Evolutionary conservation across 306 rosid species (phyloP), one percentile per base, ranked within the genome.

Genomic region (Hylodesmum podocarpum): DNA sequence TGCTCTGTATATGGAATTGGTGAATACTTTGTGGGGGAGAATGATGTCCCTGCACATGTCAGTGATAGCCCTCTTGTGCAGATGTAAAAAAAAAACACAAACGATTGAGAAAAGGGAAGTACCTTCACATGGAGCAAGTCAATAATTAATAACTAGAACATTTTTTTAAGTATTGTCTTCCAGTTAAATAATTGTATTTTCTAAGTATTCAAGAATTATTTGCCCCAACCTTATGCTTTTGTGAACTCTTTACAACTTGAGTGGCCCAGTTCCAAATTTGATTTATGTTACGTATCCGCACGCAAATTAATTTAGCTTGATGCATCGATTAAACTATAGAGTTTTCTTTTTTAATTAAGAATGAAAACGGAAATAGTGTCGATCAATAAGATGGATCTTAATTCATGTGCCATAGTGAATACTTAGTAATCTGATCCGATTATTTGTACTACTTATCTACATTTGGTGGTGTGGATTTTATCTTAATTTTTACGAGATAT

Each of bases 11-110:
- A 16, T 24, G 22, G 55, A 29, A 74, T 69, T 50, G 58, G 73
- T 72, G 74, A 78, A 70, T 76, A 29, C 61, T 80, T 80, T 80
- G 75, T 54, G 79, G 66, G 79, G 44, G 46, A 53, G 67, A 77
- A 85, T 85, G 64, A 85, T 81, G 71, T 78, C 68, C 73, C 70
- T 46, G 63, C 83, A 81, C 81, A 85, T 85, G 87, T 68, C 75
- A 69, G 58, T 61, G 41, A 47, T 28, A 74, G 4, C 72, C 36
- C 72, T 34, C 55, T 21, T 47, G 28, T 37, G 40, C 9, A 63
- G 7, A 14, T 44, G 21, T 34, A n/a, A 49, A 69, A n/a, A 49
- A 69, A 3, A 13, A 8, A 36, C 18, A 18, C 15, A 5, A 62
- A 76, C n/a, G 16, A 69, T 34, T 70, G 70, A 15, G 24, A 53